phyloP scores from a whole-genome alignment of 176 grass and related monocot species.

The Paspalum vaginatum region DNA sequence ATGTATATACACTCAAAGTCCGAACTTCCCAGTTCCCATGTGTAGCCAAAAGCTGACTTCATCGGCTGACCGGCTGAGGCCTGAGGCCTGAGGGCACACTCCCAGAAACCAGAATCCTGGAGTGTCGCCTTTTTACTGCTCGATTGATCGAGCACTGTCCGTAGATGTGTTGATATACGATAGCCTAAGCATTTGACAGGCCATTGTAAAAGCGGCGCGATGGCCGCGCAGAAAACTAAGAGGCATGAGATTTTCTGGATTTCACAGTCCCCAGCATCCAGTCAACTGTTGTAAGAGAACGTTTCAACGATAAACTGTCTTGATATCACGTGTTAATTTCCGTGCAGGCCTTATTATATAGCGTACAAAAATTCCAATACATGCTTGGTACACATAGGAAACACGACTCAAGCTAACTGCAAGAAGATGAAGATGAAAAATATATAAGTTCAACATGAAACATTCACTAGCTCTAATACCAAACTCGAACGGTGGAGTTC shows the following conservation, averaged over 20 bases:
- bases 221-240: neutral
- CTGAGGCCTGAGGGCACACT: too few relatives aligned
- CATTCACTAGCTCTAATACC: constrained; percentile 52
- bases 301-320: neutral
- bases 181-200: neutral
- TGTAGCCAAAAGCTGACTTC: too few relatives aligned
- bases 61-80: too few relatives aligned
- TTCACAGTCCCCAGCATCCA: neutral
- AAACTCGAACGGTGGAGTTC: constrained; percentile 42
- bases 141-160: too few relatives aligned
- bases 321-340: constrained; percentile 18
- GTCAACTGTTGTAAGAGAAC: neutral
- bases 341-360: constrained; percentile 42
- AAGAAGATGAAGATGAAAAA: constrained; percentile 44
- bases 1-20: too few relatives aligned
- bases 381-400: constrained; percentile 42
- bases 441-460: constrained; percentile 46
- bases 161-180: too few relatives aligned
- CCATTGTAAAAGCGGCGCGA: neutral
- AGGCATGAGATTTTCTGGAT: neutral
- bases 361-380: constrained; percentile 57
- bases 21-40: too few relatives aligned
- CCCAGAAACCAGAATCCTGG: too few relatives aligned
- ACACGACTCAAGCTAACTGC: constrained; percentile 45
- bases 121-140: too few relatives aligned